A percentile compares a stretch with the other conserved stretches of the same genome.
Conservation (phyloP, 2,329 filamentous ascomycete species). For the Septoria linicola region DNA sequence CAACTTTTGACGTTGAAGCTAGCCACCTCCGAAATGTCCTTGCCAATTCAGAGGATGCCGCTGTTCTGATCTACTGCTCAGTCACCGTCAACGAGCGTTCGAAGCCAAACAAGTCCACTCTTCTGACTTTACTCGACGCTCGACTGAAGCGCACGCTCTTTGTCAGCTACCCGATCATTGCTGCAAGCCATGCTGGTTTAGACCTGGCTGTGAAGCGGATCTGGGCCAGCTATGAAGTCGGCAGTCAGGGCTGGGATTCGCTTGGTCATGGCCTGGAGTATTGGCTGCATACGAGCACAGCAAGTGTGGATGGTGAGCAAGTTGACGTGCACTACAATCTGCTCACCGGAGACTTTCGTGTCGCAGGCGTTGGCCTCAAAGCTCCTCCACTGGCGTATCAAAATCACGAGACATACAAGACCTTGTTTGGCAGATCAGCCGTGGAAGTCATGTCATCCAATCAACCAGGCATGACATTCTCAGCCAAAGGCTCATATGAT, state of each 20-base stretch:
- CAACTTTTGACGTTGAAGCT: conserved; percentile 44
- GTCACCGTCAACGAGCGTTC: conserved; percentile 24
- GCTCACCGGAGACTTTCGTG: conserved; percentile 50
- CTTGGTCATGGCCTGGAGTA: neutral
- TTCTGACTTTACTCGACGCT: neutral
- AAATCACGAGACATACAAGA: conserved; percentile 44
- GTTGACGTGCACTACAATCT: conserved; percentile 43
- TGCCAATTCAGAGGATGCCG: conserved; percentile 10
- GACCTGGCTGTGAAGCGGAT: conserved; percentile 28
- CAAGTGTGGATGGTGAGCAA: neutral
- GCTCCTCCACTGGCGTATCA: conserved; percentile 56
- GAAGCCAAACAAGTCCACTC: neutral
- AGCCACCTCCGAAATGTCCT: conserved; percentile 23
- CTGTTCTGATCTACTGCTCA: conserved; percentile 22
- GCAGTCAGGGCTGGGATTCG: neutral
- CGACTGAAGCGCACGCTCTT: conserved; percentile 22
- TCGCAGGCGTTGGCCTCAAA: conserved; percentile 51
- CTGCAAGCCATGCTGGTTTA: conserved; percentile 8
- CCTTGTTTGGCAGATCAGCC: conserved; percentile 56
- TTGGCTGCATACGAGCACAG: conserved; percentile 12
- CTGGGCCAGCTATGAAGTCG: conserved; percentile 42
- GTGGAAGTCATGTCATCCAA: conserved; percentile 55
- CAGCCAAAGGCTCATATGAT: conserved; percentile 30
- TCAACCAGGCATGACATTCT: conserved; percentile 55
- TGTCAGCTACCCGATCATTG: conserved; percentile 13